A percentile compares a stretch with the other conserved stretches of the same genome.
Conservation (phyloP, 1,284 basidiomycete species). For the Rhodotorula sp. region DNA sequence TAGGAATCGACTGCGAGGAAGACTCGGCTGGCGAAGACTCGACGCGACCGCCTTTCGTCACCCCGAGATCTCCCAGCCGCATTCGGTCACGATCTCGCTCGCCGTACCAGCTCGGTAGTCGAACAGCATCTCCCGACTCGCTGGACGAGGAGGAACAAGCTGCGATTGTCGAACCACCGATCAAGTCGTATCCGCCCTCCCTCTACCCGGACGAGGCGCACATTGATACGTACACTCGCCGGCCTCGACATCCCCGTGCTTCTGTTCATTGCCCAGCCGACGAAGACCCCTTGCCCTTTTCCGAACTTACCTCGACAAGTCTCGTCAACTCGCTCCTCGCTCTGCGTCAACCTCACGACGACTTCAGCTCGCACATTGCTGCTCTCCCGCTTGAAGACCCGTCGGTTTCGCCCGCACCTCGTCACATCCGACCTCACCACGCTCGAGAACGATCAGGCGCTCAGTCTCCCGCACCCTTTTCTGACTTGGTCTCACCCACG, state of each 20-base stretch:
- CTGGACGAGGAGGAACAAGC: neutral
- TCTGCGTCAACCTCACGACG: neutral
- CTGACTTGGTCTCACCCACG: neutral
- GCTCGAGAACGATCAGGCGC: no score
- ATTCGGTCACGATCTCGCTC: no score
- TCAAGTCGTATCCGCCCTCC: neutral
- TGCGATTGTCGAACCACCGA: neutral
- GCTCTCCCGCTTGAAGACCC: neutral
- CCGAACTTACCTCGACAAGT: neutral
- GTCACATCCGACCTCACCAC: neutral
- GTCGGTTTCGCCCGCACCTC: neutral
- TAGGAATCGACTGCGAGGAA: neutral
- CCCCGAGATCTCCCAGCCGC: neutral
- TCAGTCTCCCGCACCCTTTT: neutral
- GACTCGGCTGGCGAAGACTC: neutral
- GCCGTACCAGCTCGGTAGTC: no score
- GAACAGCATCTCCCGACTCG: neutral
- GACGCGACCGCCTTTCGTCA: neutral
- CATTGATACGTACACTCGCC: conserved; percentile 11
- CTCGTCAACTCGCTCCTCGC: neutral
- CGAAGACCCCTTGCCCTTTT: neutral
- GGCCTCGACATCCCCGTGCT: neutral
- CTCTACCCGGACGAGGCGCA: conserved; percentile 8
- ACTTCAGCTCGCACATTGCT: neutral
- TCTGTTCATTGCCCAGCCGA: neutral